A percentile compares a stretch with the other conserved stretches of the same genome.
Conservation (phyloP, 208 protist genomes). For the Zelonia costaricensis region DNA sequence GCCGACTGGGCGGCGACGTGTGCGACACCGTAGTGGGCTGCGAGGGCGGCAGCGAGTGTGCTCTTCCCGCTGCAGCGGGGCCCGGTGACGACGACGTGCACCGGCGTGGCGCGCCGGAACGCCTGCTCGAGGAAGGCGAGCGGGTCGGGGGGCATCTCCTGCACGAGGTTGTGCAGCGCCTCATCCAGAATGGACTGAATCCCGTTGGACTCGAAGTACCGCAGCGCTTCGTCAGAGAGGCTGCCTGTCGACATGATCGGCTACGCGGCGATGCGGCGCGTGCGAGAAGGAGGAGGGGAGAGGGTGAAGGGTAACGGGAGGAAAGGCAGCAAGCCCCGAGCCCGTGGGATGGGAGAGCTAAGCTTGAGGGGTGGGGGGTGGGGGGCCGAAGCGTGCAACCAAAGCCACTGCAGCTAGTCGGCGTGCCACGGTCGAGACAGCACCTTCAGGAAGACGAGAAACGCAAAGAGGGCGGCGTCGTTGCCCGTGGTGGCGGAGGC, state of each 20-base stretch:
- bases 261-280: no score
- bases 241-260: conserved; percentile 65
- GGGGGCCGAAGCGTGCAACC: no score
- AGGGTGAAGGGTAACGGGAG: neutral
- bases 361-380: no score
- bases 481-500: no score
- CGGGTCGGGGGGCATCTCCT: conserved; percentile 67
- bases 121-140: conserved; percentile 55
- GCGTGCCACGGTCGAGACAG: no score
- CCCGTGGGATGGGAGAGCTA: no score
- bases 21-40: conserved; percentile 75
- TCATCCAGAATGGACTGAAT: conserved; percentile 73
- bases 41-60: conserved; percentile 83
- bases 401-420: no score
- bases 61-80: conserved; percentile 92
- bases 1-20: conserved; percentile 87
- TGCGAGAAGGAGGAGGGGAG: neutral
- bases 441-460: no score
- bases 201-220: conserved; percentile 76
- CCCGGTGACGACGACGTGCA: conserved; percentile 80
- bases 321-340: neutral
- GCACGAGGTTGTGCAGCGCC: conserved; percentile 75
- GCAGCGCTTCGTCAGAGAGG: conserved; percentile 53
- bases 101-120: conserved; percentile 41
- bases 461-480: no score